Evolutionary conservation across 1,139 yeast genomes (phyloP), one percentile per base, ranked within the genome.

Genomic region (Yamadazyma conglobata): DNA sequence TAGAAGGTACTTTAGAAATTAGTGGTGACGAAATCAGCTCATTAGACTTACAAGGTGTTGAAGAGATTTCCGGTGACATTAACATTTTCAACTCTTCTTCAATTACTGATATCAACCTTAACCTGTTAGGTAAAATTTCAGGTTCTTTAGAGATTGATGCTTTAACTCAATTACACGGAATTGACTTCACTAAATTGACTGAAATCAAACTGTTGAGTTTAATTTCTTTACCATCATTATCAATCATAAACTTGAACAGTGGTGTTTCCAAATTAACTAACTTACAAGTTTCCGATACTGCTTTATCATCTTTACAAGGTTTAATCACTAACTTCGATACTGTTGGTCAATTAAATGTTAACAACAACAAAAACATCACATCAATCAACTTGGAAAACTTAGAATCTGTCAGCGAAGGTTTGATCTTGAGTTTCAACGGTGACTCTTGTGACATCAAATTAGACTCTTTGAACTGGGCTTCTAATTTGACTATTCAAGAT

Each of bases 401-500:
- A 46, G 36, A 56, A 43, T 34, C 54, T 12, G 70, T 64, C 31
- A 39, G 56, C 24, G 64, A 62, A 36, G 54, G 54, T 35, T 57
- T 68, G 47, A 58, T 63, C 34, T 53, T 68, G 38, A 54, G 65
- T 39, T 68, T 68, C 59, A 68, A 68, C 57, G 52, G 58, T 43
- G 73, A 67, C 49, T 49, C 61, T 25, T 64, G 70, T 47, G 53
- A 56, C 22, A 57, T 68, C 38, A 52, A 45, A 25, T 53, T 68
- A 45, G 64, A 66, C 40, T 37, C 48, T 33, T 63, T 68, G 50
- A 32, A 44, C 25, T 63, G 67, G 66, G 70, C 73, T 23, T 56
- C 70, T 28, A 66, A 67, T 54, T 54, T 68, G 44, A 65, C 73
- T 34, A 47, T 68, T 34, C 73, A 67, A 50, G 73, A 67, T 44